Evolutionary conservation across 1,284 basidiomycete species (phyloP), one percentile per base, ranked within the genome.

Genomic region (Trichosporon sp.): DNA sequence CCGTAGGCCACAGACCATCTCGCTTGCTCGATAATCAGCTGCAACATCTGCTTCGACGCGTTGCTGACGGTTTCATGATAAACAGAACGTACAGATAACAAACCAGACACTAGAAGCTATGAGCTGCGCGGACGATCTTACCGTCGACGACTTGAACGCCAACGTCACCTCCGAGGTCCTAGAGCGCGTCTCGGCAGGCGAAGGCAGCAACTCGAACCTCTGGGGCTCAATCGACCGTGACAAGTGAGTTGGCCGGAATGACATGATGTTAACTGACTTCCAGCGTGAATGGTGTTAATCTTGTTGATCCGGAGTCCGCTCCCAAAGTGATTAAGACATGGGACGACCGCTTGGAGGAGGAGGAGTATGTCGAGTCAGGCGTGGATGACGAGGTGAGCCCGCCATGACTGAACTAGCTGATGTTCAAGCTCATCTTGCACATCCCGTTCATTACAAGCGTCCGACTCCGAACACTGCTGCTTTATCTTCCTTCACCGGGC

Each of bases 111-210:
- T 21, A 18, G 15, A 25, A 70, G 66, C 58, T n/a, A 83, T 83
- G 82, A 80, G 73, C 73, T 83, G 82, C 72, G 78, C 80, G 65
- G 82, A 83, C 75, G 82, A 83, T 69, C 79, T 83, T 8, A 83
- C 81, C 2, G 70, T 77, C 6, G 80, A 80, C 42, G 81, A 83
- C 66, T 72, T 83, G 38, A 78, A 74, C 32, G 74, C 73, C 15
- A 69, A 70, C 31, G 77, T 78, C 62, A 71, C 79, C 3, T 68
- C 77, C 1, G 69, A 79, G 25, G 81, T 83, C 1, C 77, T 83
- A 29, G 81, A 83, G 70, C 75, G 82, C 51, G 77, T 83, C 7
- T 76, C 79, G 1, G 82, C 78, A 7, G 82, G 81, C 31, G 76
- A 78, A 68, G 82, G 81, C 15, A 78, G 78, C 62, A 81, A 83